Evolutionary conservation across 768 basidiomycete species (phyloP).

Genomic region (Suillus subaureus): DNA sequence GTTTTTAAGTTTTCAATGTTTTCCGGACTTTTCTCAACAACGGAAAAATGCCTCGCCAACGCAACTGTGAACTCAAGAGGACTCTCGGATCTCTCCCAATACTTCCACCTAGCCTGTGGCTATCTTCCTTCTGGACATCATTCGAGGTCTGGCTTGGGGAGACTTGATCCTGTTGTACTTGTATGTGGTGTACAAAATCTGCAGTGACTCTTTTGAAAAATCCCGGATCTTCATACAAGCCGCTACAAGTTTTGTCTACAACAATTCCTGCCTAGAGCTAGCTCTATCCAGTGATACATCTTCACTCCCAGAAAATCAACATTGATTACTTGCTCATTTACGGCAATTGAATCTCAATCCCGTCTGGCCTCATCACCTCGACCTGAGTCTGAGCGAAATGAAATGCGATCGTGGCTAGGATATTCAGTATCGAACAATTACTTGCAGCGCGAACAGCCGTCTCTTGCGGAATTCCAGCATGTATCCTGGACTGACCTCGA

Average conservation of each 20-base stretch:
- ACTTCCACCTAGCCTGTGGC: too few relatives aligned
- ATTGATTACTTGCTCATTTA: background rate
- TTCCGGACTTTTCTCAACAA: too few relatives aligned
- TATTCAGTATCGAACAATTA: background rate
- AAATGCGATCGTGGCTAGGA: background rate
- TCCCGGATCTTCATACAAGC: background rate
- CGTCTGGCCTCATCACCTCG: background rate
- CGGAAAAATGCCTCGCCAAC: too few relatives aligned
- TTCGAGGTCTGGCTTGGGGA: too few relatives aligned
- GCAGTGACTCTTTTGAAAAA: background rate
- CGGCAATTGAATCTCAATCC: background rate
- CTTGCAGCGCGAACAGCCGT: background rate
- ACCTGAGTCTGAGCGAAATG: background rate
- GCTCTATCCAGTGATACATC: background rate
- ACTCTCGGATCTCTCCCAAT: too few relatives aligned
- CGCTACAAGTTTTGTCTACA: background rate
- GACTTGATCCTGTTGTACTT: too few relatives aligned
- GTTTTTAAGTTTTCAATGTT: too few relatives aligned
- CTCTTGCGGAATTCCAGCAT: background rate
- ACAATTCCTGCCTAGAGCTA: background rate
- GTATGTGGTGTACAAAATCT: background rate
- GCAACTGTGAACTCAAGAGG: too few relatives aligned
- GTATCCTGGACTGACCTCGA: background rate
- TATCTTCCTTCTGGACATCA: too few relatives aligned
- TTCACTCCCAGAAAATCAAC: background rate